phyloP scores from a whole-genome alignment of 106 monocot species.

The Acorus gramineus region DNA sequence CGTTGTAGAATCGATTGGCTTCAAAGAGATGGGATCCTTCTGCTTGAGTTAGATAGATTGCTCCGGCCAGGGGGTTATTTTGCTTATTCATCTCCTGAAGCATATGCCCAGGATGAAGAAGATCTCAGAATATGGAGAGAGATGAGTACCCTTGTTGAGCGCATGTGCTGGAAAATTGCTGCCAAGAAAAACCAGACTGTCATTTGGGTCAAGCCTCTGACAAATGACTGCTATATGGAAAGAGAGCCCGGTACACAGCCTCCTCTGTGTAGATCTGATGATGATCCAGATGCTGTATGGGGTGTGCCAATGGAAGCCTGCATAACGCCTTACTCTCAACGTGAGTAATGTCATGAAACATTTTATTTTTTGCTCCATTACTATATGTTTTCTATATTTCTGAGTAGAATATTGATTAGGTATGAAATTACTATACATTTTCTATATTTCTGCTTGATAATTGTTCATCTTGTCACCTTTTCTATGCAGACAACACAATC shows the following conservation, averaged over 20 bases:
- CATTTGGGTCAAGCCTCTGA: slow-evolving; percentile 87
- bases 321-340: slow-evolving; percentile 72
- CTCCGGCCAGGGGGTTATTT: slow-evolving; percentile 85
- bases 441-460: too few species aligned
- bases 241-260: slow-evolving; percentile 57
- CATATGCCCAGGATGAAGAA: slow-evolving; percentile 92
- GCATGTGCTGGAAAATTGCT: slow-evolving; percentile 94
- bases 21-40: slow-evolving; percentile 83
- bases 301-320: slow-evolving; percentile 76
- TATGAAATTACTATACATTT: too few species aligned
- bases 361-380: too few species aligned
- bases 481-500: too few species aligned
- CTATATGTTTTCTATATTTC: too few species aligned
- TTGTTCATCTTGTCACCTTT: too few species aligned
- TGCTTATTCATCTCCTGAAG: slow-evolving; percentile 93
- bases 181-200: slow-evolving; percentile 81
- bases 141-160: slow-evolving; percentile 74
- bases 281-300: slow-evolving; percentile 85
- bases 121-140: slow-evolving; percentile 78
- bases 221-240: slow-evolving; percentile 73
- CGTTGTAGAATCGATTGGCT: slow-evolving; percentile 96
- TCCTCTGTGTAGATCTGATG: slow-evolving; percentile 53
- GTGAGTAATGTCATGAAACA: slow-evolving; percentile 26
- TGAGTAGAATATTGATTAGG: too few species aligned
- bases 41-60: slow-evolving; percentile 82